Conservation (phyloP, 371 early-diverging fungal genomes). For the Rhizopus arrhizus region DNA sequence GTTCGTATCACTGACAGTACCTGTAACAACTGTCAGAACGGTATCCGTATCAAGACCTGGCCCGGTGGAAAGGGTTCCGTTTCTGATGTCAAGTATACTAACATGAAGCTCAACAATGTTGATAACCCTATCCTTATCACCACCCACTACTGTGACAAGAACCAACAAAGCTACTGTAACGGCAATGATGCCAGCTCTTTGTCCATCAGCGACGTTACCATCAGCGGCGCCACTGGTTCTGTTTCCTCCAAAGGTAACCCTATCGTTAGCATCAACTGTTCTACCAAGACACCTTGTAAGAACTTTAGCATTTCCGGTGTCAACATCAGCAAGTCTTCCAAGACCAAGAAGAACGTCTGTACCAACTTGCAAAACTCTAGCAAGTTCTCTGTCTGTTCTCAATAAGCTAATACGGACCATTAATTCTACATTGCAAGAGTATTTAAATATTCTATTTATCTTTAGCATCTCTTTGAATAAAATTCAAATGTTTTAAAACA, state of each 20-base stretch:
- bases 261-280: conserved; percentile 31
- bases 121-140: conserved; percentile 34
- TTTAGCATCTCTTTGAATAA: too few species aligned
- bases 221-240: conserved; percentile 24
- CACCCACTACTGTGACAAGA: conserved; percentile 31
- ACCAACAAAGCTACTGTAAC: conserved; percentile 23
- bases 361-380: conserved; percentile 23
- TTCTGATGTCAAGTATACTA: conserved; percentile 19
- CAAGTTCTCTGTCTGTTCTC: conserved; percentile 22
- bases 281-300: conserved; percentile 30
- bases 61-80: conserved; percentile 32
- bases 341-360: conserved; percentile 30
- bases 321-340: conserved; percentile 13
- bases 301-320: conserved; percentile 24
- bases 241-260: conserved; percentile 17
- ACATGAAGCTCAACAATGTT: conserved; percentile 24
- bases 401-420: too few species aligned
- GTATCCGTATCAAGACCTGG: conserved; percentile 50
- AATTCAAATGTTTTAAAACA: too few species aligned
- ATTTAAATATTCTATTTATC: too few species aligned
- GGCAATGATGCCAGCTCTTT: conserved; percentile 25
- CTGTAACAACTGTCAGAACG: conserved; percentile 43
- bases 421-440: too few species aligned
- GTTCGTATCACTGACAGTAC: conserved; percentile 23
- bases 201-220: conserved; percentile 29